phyloP scores from a whole-genome alignment of 2,329 filamentous ascomycete genomes.

The Colletotrichum sp. region DNA sequence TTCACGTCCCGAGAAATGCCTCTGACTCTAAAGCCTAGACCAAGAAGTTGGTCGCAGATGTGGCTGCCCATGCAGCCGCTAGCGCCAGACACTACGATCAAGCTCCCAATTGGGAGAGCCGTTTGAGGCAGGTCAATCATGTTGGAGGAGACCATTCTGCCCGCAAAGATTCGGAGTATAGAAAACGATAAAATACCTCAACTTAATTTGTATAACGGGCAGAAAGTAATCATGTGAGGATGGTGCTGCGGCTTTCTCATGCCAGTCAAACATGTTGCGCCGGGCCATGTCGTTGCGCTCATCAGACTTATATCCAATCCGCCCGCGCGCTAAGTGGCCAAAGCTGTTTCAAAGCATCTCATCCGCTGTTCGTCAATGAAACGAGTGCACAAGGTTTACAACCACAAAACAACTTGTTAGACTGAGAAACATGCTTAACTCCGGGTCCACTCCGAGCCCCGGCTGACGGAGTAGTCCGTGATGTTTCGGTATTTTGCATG shows the following conservation, averaged over 20 bases:
- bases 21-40: neutral
- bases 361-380: neutral
- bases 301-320: no score
- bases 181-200: fast-evolving
- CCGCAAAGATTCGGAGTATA: neutral
- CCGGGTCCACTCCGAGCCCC: neutral
- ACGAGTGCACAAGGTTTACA: neutral
- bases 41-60: neutral
- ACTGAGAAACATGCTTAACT: neutral
- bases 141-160: neutral
- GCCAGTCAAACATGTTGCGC: neutral
- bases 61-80: neutral
- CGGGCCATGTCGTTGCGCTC: neutral
- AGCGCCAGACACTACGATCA: neutral
- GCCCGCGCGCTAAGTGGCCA: no score
- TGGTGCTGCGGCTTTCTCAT: neutral
- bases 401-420: neutral
- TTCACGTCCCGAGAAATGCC: neutral
- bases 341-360: neutral
- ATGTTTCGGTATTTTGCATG: neutral
- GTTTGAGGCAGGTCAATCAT: neutral
- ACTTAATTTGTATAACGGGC: neutral
- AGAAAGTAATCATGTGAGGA: neutral
- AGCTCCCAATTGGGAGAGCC: neutral
- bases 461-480: neutral